Percentiles rank a stretch among this genome's conserved stretches.
Conservation (phyloP, 176 grass and related monocot genomes). For the Thalia dealbata region DNA sequence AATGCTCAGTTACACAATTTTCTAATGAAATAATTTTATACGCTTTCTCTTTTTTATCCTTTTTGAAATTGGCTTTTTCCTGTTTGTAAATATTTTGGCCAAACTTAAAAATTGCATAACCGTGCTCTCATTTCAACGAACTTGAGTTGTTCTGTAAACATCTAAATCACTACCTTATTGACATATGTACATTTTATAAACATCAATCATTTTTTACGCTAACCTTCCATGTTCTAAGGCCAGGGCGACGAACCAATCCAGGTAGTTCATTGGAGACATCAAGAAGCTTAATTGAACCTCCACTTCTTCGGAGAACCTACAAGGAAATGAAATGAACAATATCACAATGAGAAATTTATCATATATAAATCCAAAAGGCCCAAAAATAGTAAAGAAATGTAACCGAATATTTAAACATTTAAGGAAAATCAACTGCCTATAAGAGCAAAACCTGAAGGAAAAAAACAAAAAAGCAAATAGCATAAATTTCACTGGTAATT, state of each 20-base stretch:
- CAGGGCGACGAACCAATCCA: constrained; percentile 64
- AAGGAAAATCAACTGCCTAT: not conserved
- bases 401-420: not conserved
- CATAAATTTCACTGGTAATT: not conserved
- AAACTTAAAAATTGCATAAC: not conserved
- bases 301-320: constrained; percentile 79
- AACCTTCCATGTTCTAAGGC: constrained; percentile 88
- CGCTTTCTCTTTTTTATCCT: no score
- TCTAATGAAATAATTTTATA: no score
- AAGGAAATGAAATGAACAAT: constrained; percentile 2
- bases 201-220: constrained; percentile 18
- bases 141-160: not conserved
- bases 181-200: not conserved
- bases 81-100: not conserved
- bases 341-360: not conserved
- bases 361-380: not conserved
- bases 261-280: constrained; percentile 77
- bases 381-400: not conserved
- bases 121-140: not conserved
- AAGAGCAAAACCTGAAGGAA: not conserved
- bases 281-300: constrained; percentile 71
- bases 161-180: not conserved
- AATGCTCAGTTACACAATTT: no score
- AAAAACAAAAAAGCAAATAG: not conserved
- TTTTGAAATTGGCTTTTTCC: not conserved